phyloP scores from a whole-genome alignment of 805 yeast genomes.

The Ogataea naganishii region DNA sequence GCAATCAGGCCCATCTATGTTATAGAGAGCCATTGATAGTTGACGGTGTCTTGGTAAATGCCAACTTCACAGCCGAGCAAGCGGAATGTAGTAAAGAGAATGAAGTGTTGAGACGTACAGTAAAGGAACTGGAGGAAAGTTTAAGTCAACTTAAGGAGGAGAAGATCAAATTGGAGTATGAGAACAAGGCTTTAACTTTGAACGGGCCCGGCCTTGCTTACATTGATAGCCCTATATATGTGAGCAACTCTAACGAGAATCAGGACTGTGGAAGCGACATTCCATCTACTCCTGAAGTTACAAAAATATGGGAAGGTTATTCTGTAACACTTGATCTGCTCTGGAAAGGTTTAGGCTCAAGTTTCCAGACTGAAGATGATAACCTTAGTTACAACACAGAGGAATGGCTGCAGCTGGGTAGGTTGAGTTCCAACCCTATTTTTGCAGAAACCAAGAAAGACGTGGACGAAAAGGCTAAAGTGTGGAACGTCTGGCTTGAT shows the following conservation, averaged over 20 bases:
- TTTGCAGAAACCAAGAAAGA: constrained; percentile 6
- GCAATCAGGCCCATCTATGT: constrained; percentile 23
- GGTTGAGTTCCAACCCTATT: background rate
- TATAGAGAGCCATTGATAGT: constrained; percentile 25
- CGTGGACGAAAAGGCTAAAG: constrained; percentile 13
- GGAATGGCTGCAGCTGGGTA: constrained; percentile 15
- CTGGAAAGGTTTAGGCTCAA: constrained; percentile 16
- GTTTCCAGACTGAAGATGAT: constrained; percentile 14
- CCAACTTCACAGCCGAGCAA: constrained; percentile 12
- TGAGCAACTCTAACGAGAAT: too few relatives aligned
- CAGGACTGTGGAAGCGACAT: too few relatives aligned
- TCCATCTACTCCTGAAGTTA: too few relatives aligned
- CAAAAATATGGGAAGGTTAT: constrained; percentile 17
- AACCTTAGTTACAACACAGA: constrained; percentile 19
- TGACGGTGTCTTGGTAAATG: constrained; percentile 22
- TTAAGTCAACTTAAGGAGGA: constrained; percentile 6
- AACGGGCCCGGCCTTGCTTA: too few relatives aligned
- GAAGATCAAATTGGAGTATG: too few relatives aligned
- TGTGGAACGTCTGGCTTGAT: constrained; percentile 19
- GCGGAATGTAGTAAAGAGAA: constrained; percentile 18
- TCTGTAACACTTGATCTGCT: constrained; percentile 15
- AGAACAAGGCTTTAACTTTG: too few relatives aligned
- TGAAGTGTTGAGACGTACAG: constrained; percentile 18
- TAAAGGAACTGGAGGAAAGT: constrained; percentile 17
- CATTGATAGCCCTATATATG: too few relatives aligned